Evolutionary conservation across 2,329 filamentous ascomycete genomes (phyloP), one percentile per base, ranked within the genome.

Genomic region (Fusarium sp.): DNA sequence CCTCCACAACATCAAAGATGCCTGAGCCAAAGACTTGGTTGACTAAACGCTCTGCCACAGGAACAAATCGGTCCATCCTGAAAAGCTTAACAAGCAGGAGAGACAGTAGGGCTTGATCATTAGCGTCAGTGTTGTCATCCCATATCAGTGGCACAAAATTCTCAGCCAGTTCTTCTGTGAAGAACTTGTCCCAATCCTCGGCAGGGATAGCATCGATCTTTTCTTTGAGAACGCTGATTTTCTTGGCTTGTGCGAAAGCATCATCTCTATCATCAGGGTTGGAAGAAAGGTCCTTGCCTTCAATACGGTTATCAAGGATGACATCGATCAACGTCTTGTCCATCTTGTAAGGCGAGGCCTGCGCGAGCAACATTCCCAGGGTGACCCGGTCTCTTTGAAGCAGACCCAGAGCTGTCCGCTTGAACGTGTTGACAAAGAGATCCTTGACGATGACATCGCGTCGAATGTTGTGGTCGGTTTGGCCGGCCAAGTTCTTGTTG

Each of bases 311-410:
- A 76, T 97, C 94, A 6, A 99, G 86, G 43, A 99, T 90, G 31
- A 89, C 85, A 75, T 99, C 97, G 70, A 99, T 91, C 65, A 97
- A 85, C 14, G 86, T 85, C 84, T 94, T 96, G 79, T 99, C 93
- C 92, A 98, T 97, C 74, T 93, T 89, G 83, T 95, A 97, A 1
- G 96, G 96, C n/a, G 95, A 92, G 7, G 95, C 96, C 81, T 98
- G 96, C 9, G 94, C 94, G 45, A 99, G 89, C 53, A 99, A 89
- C 88, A 99, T 95, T 30, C 94, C 97, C 49, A 99, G 87, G 1
- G 95, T 97, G 71, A 99, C 91, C 48, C 93, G 91, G 77, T 99
- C 96, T 79, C 94, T 97, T 77, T 99, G 96, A 65, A 98, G 86
- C 54, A 99, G 83, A 58, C 95, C 93, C 16, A 98, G 86, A 7